Base-by-base conservation (phyloP, 2,329 filamentous ascomycete genomes). In the Microsporum canis region DNA sequence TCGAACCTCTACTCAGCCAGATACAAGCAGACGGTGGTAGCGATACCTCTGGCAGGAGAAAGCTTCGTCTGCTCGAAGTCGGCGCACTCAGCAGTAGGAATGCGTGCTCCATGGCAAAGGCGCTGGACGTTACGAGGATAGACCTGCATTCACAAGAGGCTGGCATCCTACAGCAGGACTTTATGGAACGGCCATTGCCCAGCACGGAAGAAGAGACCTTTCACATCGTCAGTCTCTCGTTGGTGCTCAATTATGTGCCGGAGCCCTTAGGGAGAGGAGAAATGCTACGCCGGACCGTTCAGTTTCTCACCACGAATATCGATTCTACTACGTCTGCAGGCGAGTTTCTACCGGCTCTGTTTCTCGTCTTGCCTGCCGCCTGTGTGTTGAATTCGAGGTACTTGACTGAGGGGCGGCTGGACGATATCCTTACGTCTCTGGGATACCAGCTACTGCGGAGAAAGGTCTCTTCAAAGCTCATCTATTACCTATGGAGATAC, bases 231-330 rank as follows among this genome's bases (percentile, higher is more conserved):
- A 96, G 91, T 57, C 79, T 99, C 29, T 96, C 91, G 6, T 78
- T 99, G 59, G 94, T 99, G 3, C 79, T 99, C 64, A 99, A 99
- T 73, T 99, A 91, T 70, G 91, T 97, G 2, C 89, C 92, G 0
- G 86, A 91, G 66, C 82, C 90, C 2, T 75, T 76, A 36, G 82
- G 80, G 3, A 82, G 91, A 67, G 94, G 94, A 1, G 83, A 88
- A 62, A 99, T 99, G 94, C 81, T 99, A 59, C 79, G 82, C 59
- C 83, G 88, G 45, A 91, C 87, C 38, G 79, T 87, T 12, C 75
- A 82, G 23, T 96, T 96, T 69, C 76, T 95, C 51, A 82, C 72
- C 17, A 63, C 66, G 12, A 58, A 61, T 31, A 60, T 65, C 23
- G 67, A 47, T 23, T 23, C 17, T 23, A 23, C 17, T 23, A 23